Conservation (phyloP, 208 protist species). For the Wallacemonas sp. region DNA sequence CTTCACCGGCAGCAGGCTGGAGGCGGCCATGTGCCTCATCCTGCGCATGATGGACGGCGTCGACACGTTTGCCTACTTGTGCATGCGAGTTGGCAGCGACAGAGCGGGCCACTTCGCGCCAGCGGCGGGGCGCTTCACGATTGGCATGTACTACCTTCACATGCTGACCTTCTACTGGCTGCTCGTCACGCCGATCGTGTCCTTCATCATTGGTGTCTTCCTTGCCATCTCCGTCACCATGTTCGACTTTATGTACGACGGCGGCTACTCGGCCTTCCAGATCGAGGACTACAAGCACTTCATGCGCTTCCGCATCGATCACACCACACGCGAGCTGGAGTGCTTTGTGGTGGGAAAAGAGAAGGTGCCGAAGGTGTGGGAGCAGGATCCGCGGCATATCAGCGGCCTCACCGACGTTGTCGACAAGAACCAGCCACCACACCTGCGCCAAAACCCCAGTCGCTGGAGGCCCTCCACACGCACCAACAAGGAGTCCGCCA, state of each 20-base stretch:
- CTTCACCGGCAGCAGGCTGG: constrained; percentile 24
- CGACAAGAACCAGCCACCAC: constrained; percentile 52
- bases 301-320: constrained; percentile 67
- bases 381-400: constrained; percentile 46
- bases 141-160: constrained; percentile 68
- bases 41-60: constrained; percentile 57
- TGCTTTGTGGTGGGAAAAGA: constrained; percentile 63
- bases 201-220: constrained; percentile 74
- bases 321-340: constrained; percentile 54
- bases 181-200: constrained; percentile 75
- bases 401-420: constrained; percentile 27
- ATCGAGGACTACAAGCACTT: constrained; percentile 89
- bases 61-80: constrained; percentile 67
- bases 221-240: constrained; percentile 67
- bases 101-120: constrained; percentile 42
- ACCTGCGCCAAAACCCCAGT: constrained; percentile 59
- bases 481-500: constrained; percentile 11
- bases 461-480: constrained; percentile 53
- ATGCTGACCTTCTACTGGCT: constrained; percentile 81
- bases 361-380: constrained; percentile 68
- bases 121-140: constrained; percentile 38
- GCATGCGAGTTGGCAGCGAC: constrained; percentile 42
- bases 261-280: constrained; percentile 82
- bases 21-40: constrained; percentile 25
- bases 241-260: constrained; percentile 81